Percentiles rank a stretch among this genome's conserved stretches.
phyloP scores from a whole-genome alignment of 1,284 basidiomycete species.

The Microstroma glucosiphilum region DNA sequence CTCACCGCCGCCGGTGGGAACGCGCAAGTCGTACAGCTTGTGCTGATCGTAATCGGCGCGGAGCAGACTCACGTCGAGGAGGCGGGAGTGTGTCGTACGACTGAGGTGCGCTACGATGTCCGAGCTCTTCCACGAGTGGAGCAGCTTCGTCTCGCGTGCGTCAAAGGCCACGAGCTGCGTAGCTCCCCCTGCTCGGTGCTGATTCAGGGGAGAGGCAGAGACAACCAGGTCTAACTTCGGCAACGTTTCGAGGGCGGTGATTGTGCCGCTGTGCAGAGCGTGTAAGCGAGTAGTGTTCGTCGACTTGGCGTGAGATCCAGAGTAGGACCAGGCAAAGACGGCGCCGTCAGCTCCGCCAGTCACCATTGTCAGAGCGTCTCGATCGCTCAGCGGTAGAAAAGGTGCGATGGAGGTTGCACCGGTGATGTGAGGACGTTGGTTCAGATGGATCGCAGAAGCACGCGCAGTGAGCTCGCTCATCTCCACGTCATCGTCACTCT shows the following conservation, averaged over 20 bases:
- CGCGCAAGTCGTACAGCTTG: constrained; percentile 5
- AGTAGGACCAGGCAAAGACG: constrained; percentile 3
- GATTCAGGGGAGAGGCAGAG: neutral
- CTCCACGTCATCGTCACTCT: neutral
- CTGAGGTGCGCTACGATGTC: neutral
- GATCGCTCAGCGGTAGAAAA: neutral
- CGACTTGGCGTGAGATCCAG: neutral
- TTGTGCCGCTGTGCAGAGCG: neutral
- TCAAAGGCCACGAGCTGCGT: constrained; percentile 5
- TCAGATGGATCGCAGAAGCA: neutral
- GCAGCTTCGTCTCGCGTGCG: neutral
- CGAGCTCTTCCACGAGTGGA: neutral
- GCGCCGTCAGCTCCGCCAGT: neutral
- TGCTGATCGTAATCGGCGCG: constrained; percentile 6
- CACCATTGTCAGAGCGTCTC: neutral
- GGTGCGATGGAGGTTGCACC: neutral
- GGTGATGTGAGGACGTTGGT: neutral
- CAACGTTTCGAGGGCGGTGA: neutral
- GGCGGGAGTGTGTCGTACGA: neutral
- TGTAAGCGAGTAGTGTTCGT: neutral
- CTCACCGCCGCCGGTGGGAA: neutral
- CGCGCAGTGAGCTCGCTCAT: neutral
- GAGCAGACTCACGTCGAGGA: neutral
- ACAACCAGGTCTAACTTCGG: neutral
- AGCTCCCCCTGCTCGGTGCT: neutral